Percentiles rank a stretch among this genome's conserved stretches.
Evolutionary conservation across 352 stramenopile species (phyloP).

Genomic region (Phytophthora cajani): DNA sequence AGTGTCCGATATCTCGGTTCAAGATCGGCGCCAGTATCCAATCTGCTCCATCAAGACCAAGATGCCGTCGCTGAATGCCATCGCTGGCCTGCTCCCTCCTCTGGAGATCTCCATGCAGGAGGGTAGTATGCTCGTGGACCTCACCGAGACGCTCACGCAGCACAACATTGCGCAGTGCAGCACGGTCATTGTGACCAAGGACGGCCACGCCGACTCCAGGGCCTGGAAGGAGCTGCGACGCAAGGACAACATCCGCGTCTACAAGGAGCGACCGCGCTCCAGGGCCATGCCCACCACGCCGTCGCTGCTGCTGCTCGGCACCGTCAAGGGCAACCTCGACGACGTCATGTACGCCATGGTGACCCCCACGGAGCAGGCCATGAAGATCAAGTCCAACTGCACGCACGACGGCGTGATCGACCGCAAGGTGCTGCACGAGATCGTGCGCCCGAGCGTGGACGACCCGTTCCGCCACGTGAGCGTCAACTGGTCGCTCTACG

Average conservation of each 20-base stretch:
- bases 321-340: slow-evolving; percentile 38
- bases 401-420: slow-evolving; percentile 44
- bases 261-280: slow-evolving; percentile 25
- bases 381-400: slow-evolving; percentile 44
- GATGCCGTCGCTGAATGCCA: slow-evolving; percentile 22
- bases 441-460: slow-evolving; percentile 25
- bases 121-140: slow-evolving; percentile 26
- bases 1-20: too few species aligned
- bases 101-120: slow-evolving; percentile 23
- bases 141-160: slow-evolving; percentile 31
- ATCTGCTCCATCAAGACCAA: slow-evolving; percentile 23
- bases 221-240: slow-evolving; percentile 37
- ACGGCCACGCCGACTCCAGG: slow-evolving; percentile 27
- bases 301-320: slow-evolving; percentile 35
- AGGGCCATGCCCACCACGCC: slow-evolving; percentile 19
- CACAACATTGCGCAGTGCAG: slow-evolving; percentile 40
- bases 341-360: slow-evolving; percentile 51
- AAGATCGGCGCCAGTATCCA: slow-evolving; percentile 18
- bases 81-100: slow-evolving; percentile 12
- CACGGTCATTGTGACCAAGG: slow-evolving; percentile 23
- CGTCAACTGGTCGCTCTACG: slow-evolving; percentile 48
- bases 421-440: slow-evolving; percentile 31
- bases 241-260: slow-evolving; percentile 32
- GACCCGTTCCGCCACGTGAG: slow-evolving; percentile 49
- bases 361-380: slow-evolving; percentile 34